Evolutionary conservation across 495 filamentous ascomycete genomes (phyloP), one percentile per base, ranked within the genome.

Genomic region (Cairneyella variabilis): DNA sequence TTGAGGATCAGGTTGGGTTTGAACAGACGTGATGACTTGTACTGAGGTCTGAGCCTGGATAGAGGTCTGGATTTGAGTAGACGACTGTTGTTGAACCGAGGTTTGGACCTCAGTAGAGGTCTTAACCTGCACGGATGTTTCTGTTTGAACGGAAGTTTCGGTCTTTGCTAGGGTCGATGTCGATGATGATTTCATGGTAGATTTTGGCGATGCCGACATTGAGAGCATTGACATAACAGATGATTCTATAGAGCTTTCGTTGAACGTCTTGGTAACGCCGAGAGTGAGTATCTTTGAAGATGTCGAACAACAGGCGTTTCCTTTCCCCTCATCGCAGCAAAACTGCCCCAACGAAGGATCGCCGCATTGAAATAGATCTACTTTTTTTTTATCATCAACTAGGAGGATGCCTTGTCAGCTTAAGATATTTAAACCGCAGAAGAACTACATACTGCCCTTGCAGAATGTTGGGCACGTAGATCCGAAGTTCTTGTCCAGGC

Each of bases 311-410:
- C 47, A 50, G 16, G 30, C 22, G 10, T 18, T 30, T 12, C 47
- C 47, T 9, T 27, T 50, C 17, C 47, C 47, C 23, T 50, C 32
- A 27, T 50, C 47, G 32, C 47, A 50, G 23, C 47, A 50, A 27
- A 50, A 50, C 11, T 50, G 20, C 2, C 47, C 47, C 16, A 50
- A 17, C 6, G 16, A 11, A 14, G 47, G 47, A 50, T 36, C 30
- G 11, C 47, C 47, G 17, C 47, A 50, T 18, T 36, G 47, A 23
- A 38, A 38, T n/a, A 50, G 20, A 16, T 36, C 30, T 10, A 50
- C 47, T 16, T 50, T 50, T 3, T 20, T 20, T 5, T 18, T 23
- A 25, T 50, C 47, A 6, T 50, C 32, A 18, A 50, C 47, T 50
- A 37, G 28, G n/a, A n/a, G n/a, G n/a, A n/a, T n/a, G n/a, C n/a